Evolutionary conservation across 2,329 filamentous ascomycete genomes (phyloP).

Genomic region (Penicillium corylophilum): DNA sequence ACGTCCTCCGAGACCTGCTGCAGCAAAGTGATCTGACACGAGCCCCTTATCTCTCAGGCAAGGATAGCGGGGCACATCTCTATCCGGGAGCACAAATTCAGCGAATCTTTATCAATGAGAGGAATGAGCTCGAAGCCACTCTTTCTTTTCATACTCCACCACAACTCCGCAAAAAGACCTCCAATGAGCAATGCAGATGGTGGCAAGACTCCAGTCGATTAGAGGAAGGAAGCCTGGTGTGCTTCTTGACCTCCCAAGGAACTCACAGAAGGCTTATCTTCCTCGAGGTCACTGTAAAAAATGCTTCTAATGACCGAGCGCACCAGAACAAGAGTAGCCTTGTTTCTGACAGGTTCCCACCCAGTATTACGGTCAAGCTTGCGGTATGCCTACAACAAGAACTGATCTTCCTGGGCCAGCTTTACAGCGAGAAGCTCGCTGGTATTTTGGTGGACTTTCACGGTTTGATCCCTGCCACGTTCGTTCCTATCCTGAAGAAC

Average conservation of each 20-base stretch:
- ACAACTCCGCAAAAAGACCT: slow-evolving; percentile 1
- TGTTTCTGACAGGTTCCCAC: not conserved
- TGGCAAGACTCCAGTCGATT: slow-evolving; percentile 11
- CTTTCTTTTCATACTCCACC: slow-evolving; percentile 2
- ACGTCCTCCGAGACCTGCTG: slow-evolving; percentile 4
- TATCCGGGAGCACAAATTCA: not conserved
- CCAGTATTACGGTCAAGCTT: slow-evolving; percentile 14
- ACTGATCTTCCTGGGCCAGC: not conserved
- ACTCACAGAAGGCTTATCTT: slow-evolving; percentile 2
- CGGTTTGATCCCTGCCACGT: slow-evolving; percentile 9
- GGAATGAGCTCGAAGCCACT: slow-evolving; percentile 6
- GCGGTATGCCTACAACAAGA: slow-evolving; percentile 1
- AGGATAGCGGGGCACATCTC: slow-evolving; percentile 5
- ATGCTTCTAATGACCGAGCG: not conserved
- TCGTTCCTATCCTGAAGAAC: slow-evolving; percentile 6
- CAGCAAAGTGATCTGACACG: slow-evolving; percentile 4
- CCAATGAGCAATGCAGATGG: slow-evolving; percentile 7
- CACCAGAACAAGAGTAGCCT: slow-evolving; percentile 4
- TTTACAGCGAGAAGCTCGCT: slow-evolving; percentile 2
- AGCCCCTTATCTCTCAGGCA: not conserved
- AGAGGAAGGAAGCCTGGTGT: slow-evolving; percentile 5
- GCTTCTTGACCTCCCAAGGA: slow-evolving; percentile 3
- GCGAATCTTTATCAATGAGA: slow-evolving; percentile 4
- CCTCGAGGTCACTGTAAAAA: slow-evolving; percentile 6
- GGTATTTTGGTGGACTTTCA: slow-evolving; percentile 11